Conservation (phyloP, 192 early-diverging fungal genomes). For the Backusella macrospora region DNA sequence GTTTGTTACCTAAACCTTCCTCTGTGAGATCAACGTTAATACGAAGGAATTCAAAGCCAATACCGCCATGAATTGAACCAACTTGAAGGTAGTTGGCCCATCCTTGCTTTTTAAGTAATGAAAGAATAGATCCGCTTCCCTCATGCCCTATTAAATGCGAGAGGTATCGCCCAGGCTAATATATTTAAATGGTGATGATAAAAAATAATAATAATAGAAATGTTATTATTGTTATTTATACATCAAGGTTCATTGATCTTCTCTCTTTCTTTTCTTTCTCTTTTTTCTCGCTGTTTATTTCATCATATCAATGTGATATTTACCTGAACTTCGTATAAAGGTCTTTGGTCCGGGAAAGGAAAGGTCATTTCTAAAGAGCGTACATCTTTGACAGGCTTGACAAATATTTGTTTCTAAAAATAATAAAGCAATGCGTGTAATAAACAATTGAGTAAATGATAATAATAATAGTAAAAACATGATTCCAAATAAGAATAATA, state of each 20-base stretch:
- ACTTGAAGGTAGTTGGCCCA: slow-evolving; percentile 85
- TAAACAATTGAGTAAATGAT: background rate
- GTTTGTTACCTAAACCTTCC: slow-evolving; percentile 62
- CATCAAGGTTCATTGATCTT: background rate
- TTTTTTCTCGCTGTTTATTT: background rate
- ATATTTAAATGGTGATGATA: background rate
- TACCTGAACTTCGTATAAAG: slow-evolving; percentile 51
- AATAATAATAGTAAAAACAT: background rate
- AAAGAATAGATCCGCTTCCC: slow-evolving; percentile 83
- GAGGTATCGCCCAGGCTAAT: slow-evolving; percentile 73
- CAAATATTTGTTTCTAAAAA: slow-evolving; percentile 63
- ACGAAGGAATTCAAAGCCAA: slow-evolving; percentile 82
- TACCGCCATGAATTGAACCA: slow-evolving; percentile 63
- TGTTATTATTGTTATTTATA: background rate
- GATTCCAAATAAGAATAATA: background rate
- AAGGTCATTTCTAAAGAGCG: slow-evolving; percentile 82
- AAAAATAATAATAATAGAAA: background rate
- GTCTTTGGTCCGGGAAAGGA: slow-evolving; percentile 81
- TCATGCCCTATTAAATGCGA: slow-evolving; percentile 94
- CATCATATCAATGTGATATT: background rate
- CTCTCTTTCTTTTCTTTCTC: background rate
- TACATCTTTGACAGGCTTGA: slow-evolving; percentile 82
- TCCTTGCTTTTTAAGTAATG: slow-evolving; percentile 82
- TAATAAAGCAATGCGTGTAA: background rate
- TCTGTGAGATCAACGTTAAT: slow-evolving; percentile 84